Evolutionary conservation across 352 stramenopile genomes (phyloP).

Genomic region (Thraustochytrium sp.): DNA sequence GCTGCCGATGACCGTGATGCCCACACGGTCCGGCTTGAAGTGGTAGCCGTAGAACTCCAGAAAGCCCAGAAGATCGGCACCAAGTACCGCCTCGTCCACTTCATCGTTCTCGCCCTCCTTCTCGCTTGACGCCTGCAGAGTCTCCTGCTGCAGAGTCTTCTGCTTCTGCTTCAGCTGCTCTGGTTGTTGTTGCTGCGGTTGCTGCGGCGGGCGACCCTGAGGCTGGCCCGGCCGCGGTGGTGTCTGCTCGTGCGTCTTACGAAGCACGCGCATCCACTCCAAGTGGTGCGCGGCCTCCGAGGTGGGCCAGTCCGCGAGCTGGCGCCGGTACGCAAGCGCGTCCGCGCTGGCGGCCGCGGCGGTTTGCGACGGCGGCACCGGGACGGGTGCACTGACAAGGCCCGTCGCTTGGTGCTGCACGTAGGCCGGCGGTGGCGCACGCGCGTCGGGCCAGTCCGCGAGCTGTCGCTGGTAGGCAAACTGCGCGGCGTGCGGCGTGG

Average conservation of each 20-base stretch:
- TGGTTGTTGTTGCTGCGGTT: neutral
- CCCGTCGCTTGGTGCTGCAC: neutral
- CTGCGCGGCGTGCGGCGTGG: neutral
- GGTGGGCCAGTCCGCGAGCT: constrained; percentile 35
- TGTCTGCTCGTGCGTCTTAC: neutral
- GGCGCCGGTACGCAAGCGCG: too few species aligned
- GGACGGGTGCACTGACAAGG: neutral
- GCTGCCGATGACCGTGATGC: constrained; percentile 11
- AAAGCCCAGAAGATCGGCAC: neutral
- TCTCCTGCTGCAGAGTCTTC: neutral
- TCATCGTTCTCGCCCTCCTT: neutral
- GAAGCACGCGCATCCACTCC: constrained; percentile 28
- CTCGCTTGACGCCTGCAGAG: neutral
- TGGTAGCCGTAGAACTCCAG: constrained; percentile 34
- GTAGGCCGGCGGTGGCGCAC: neutral
- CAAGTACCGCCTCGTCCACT: neutral
- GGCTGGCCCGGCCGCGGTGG: neutral
- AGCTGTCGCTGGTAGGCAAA: neutral
- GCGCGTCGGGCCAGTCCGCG: neutral
- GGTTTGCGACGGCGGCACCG: neutral
- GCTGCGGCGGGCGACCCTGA: neutral
- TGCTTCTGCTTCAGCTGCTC: neutral
- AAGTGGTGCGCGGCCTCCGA: constrained; percentile 26
- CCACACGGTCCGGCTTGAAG: constrained; percentile 17
- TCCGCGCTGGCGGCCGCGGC: too few species aligned